Base-by-base conservation (phyloP, 331 rosid genomes). In the Quercus tomentella region DNA sequence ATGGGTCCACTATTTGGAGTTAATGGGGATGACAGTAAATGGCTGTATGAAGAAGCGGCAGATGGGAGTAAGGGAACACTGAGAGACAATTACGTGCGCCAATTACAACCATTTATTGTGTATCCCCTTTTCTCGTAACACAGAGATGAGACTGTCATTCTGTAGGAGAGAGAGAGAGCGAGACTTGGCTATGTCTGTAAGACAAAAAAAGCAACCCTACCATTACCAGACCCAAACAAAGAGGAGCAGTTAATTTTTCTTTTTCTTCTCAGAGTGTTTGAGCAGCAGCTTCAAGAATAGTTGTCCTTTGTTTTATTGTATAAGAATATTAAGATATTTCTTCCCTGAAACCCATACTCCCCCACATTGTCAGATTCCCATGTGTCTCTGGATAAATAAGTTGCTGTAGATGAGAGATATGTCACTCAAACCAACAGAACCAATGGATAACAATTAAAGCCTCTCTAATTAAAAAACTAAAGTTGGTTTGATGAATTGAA, bases 41-140 rank as follows among this genome's bases (percentile, higher is more conserved):
- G 89, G 96, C 86, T 92, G 82, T 84, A 80, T 85, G 84, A 82
- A 89, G 88, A 88, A 88, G 94, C 84, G 93, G 93, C 96, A 91
- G 96, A 90, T 87, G 96, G 92, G 73, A 87, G 87, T 82, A 74
- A 74, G 93, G 98, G 86, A 82, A 89, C 97, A 90, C 74, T 78
- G 81, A 79, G 87, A 87, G 84, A 87, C 79, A 84, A 80, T 87
- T 87, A 89, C 91, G 96, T 85, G 93, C 85, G 63, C 86, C 89
- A 89, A 79, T 83, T 77, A 54, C 90, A 86, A 66, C 89, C 88
- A 84, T 90, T 89, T 87, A 81, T 85, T 87, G 76, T 86, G 91
- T 87, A 88, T 79, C 82, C 89, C 82, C 35, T 82, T 81, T 81
- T 76, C 74, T 8, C 72, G 76, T 89, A 84, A 84, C 90, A 87